Base-by-base conservation (phyloP, 805 yeast genomes). In the Huiozyma naganishii region DNA sequence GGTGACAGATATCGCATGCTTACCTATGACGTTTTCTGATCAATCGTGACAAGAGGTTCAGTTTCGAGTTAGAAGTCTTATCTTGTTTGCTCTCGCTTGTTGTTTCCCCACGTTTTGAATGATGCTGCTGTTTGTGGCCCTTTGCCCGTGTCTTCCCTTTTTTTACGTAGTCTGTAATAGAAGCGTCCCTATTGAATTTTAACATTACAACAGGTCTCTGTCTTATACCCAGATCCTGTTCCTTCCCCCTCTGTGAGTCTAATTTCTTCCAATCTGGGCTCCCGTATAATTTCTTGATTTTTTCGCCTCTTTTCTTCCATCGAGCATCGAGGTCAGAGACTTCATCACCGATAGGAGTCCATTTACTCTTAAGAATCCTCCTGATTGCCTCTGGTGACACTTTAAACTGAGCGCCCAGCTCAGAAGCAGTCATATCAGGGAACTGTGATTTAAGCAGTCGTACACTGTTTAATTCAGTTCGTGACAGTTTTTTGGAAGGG, bases 301-400 rank as follows among this genome's bases (percentile, higher is more conserved):
- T 58, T 33, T 58, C 67, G 7, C 76, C 75, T 52, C 82, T 65
- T 33, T 61, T 65, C 29, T 58, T 61, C 79, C 85, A 82, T 48
- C 90, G 70, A 12, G 64, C 62, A 30, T 67, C 61, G 2, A 71
- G 40, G 12, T 72, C 57, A 29, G 54, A 60, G 5, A 61, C 70
- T 35, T 67, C 72, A 46, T 80, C 84, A n/a, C 69, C 71, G 5
- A 61, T 68, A 0, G 95, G 95, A 12, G 59, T 63, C 94, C 95
- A 89, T 34, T 72, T 76, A 5, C 90, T 79, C 57, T 77, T 79
- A 50, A 89, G 58, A 13, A 89, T 86, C 49, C 95, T 73, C 46
- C 95, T 68, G 2, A 88, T 74, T 0, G 89, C 84, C 51, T 88
- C 94, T 1, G 94, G 90, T 1, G 92, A 82, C 5, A 86, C 71